Conservation (phyloP, 257 asterid species). For the Striga asiatica region DNA sequence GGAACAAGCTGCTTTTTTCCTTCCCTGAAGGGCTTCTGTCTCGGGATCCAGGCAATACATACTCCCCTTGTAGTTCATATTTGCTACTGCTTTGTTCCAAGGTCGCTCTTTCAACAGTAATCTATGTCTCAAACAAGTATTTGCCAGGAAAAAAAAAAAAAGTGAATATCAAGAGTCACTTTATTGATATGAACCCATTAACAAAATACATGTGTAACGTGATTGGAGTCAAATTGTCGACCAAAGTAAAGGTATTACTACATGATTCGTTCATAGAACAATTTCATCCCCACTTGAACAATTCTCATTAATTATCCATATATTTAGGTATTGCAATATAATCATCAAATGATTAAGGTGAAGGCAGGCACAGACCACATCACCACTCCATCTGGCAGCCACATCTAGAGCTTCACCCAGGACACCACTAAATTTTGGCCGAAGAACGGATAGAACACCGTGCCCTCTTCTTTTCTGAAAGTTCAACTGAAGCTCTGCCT, state of each 20-base stretch:
- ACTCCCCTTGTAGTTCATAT: slow-evolving; percentile 97
- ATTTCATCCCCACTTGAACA: not conserved
- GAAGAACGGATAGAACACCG: slow-evolving; percentile 79
- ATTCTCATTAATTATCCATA: not conserved
- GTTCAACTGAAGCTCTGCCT: slow-evolving; percentile 96
- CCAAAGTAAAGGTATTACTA: not conserved
- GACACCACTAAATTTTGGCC: slow-evolving; percentile 96
- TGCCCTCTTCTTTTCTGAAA: slow-evolving; percentile 97
- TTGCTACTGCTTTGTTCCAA: slow-evolving; percentile 95
- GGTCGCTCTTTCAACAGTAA: slow-evolving; percentile 79
- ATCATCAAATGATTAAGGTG: slow-evolving; percentile 5
- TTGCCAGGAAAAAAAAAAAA: slow-evolving; percentile 19
- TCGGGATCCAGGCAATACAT: slow-evolving; percentile 95
- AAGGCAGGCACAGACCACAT: slow-evolving; percentile 66
- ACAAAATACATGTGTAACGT: not conserved
- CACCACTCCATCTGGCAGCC: slow-evolving; percentile 99
- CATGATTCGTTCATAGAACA: not conserved
- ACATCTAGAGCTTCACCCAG: slow-evolving; percentile 98
- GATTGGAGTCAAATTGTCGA: not conserved
- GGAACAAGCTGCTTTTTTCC: slow-evolving; percentile 82
- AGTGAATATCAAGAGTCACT: slow-evolving; percentile 11
- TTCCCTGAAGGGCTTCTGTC: slow-evolving; percentile 74
- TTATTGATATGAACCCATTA: not conserved
- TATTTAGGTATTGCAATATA: slow-evolving; percentile 9
- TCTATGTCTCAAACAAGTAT: slow-evolving; percentile 35